Evolutionary conservation across 805 yeast genomes (phyloP), one percentile per base, ranked within the genome.

Genomic region (Kodamaea restingae): DNA sequence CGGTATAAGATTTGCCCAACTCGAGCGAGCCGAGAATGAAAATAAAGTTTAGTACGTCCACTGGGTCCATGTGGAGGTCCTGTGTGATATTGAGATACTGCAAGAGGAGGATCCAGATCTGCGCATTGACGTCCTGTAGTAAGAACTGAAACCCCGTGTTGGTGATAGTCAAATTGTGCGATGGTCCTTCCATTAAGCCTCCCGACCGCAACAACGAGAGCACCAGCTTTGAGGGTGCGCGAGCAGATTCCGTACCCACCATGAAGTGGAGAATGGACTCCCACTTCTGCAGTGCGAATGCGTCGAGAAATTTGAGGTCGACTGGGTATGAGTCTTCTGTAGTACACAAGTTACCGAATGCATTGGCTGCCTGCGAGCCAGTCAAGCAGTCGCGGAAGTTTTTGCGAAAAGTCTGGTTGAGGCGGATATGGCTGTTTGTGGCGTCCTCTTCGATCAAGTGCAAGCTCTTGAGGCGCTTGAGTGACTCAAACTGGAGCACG

Each of bases 1-100:
- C 73, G 0, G 88, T 76, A 54, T 93, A 91, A 22, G 88, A 88
- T 48, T 83, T 81, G 1, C 98, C 98, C 18, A 91, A 67, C 55
- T 93, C 97, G 38, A 93, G 67, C 2, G 96, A 85, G 4, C 98
- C 98, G 31, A 93, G 67, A 78, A 91, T 82, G 64, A 93, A 93
- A 9, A 93, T 83, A 60, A 93, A 93, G 60, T 91, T 90, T 33
- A 93, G 70, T 26, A 93, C 95, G 54, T 93, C 98, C 14, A 93
- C 98, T 0, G 96, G 88, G 61, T 93, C 95, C 95, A 90, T 87
- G 53, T 85, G 78, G 37, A 87, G 70, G 18, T 80, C 80, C 53
- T 86, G 91, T 1, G 97, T 78, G 72, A 87, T 75, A 56, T 85
- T 83, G 45, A 93, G 65, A 56, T 93, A 93, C 56, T 93, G 96